Conservation (phyloP, 805 yeast species). For the Nakazawaea anatomiae region DNA sequence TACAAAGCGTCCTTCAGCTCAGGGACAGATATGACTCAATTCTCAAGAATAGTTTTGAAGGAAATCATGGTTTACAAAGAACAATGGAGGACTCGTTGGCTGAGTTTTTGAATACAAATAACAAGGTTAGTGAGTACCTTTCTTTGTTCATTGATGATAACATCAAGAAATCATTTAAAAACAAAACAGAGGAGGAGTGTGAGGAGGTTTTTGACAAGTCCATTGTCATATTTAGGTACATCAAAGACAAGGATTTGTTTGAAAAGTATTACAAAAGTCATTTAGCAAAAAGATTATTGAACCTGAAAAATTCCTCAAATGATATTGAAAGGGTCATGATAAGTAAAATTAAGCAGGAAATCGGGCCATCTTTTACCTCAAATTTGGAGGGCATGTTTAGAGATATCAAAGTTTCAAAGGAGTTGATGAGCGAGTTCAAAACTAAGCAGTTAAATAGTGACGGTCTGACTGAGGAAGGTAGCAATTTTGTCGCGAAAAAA, state of each 20-base stretch:
- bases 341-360: conserved; percentile 61
- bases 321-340: conserved; percentile 71
- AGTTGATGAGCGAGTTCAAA: conserved; percentile 35
- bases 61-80: conserved; percentile 43
- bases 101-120: conserved; percentile 49
- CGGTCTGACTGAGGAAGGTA: conserved; percentile 10
- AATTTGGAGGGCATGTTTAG: conserved; percentile 83
- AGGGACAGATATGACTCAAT: conserved; percentile 47
- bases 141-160: conserved; percentile 55
- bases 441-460: conserved; percentile 7
- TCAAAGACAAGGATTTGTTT: conserved; percentile 80
- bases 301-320: conserved; percentile 35
- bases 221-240: conserved; percentile 55
- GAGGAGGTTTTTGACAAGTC: conserved; percentile 47
- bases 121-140: conserved; percentile 45
- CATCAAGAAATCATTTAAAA: conserved; percentile 43
- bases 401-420: conserved; percentile 61
- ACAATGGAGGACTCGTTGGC: conserved; percentile 57
- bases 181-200: conserved; percentile 37
- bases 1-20: conserved; percentile 46
- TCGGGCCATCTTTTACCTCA: conserved; percentile 74
- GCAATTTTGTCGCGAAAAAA: conserved; percentile 19
- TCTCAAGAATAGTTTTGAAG: conserved; percentile 40
- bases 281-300: conserved; percentile 71
- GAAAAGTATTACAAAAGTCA: conserved; percentile 82